Evolutionary conservation across 257 asterid species (phyloP).

Genomic region (Linaria vulgaris): DNA sequence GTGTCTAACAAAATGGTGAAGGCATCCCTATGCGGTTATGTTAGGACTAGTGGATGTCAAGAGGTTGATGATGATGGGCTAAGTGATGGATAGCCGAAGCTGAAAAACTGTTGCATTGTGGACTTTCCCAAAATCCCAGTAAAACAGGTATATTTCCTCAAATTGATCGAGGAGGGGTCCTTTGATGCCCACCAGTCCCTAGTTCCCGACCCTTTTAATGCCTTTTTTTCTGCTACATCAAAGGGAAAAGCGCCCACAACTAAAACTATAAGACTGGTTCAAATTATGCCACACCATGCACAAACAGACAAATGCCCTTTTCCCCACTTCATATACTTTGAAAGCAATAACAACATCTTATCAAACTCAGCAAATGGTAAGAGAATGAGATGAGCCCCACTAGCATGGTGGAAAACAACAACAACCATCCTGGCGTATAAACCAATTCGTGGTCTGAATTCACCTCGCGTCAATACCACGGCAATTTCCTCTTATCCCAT

Average conservation of each 20-base stretch:
- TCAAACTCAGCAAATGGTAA: slow-evolving; percentile 7
- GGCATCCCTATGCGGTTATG: too few relatives aligned
- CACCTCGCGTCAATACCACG: slow-evolving; percentile 20
- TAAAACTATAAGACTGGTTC: slow-evolving; percentile 28
- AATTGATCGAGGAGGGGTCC: slow-evolving; percentile 24
- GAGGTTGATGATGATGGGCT: too few relatives aligned
- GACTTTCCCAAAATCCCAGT: too few relatives aligned
- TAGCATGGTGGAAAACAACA: slow-evolving; percentile 13
- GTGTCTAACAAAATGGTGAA: too few relatives aligned
- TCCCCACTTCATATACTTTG: background rate
- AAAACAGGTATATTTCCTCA: background rate
- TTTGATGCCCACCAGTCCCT: slow-evolving; percentile 20
- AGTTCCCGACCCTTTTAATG: slow-evolving; percentile 10
- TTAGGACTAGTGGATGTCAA: too few relatives aligned
- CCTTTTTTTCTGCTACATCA: slow-evolving; percentile 18
- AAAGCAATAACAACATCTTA: slow-evolving; percentile 1
- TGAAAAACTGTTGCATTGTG: too few relatives aligned
- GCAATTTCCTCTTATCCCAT: slow-evolving; percentile 32
- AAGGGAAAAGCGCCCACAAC: slow-evolving; percentile 17
- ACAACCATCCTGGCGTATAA: slow-evolving; percentile 33
- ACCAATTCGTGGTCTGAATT: slow-evolving; percentile 44
- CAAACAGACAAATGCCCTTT: slow-evolving; percentile 8
- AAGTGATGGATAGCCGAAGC: too few relatives aligned
- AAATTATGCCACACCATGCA: slow-evolving; percentile 31
- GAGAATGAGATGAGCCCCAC: slow-evolving; percentile 7